phyloP scores from a whole-genome alignment of 805 yeast genomes.

The Kodamaea jinghongensis region DNA sequence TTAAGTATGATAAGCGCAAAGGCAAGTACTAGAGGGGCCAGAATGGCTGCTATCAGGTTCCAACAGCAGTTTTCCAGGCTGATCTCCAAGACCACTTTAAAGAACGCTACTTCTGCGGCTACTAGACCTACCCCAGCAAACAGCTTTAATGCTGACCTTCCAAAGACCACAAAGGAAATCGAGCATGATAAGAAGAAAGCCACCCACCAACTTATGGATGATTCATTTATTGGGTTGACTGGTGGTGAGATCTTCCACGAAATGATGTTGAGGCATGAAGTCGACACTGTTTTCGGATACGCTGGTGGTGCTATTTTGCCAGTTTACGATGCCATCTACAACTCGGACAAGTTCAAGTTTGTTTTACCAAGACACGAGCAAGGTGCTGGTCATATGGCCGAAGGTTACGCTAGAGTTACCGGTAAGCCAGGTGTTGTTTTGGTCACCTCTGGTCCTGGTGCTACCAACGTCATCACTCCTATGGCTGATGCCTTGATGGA shows the following conservation, averaged over 20 bases:
- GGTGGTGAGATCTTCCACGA: constrained; percentile 99
- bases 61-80: constrained; percentile 16
- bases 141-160: constrained; percentile 37
- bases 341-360: constrained; percentile 84
- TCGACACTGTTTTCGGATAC: constrained; percentile 94
- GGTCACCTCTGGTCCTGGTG: constrained; percentile 99
- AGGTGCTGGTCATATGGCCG: constrained; percentile 99
- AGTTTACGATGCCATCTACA: constrained; percentile 94
- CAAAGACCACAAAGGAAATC: constrained; percentile 6
- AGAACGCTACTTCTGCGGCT: constrained; percentile 21
- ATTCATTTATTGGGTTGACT: constrained; percentile 90
- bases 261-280: constrained; percentile 96
- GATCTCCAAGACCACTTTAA: constrained; percentile 29
- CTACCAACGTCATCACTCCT: constrained; percentile 97
- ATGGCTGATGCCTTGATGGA: constrained; percentile 97
- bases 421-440: constrained; percentile 98
- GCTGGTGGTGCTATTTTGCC: constrained; percentile 99
- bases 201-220: constrained; percentile 52
- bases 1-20: too few species aligned
- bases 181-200: constrained; percentile 17
- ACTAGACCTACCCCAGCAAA: constrained; percentile 48
- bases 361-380: constrained; percentile 96
- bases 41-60: too few species aligned
- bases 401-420: constrained; percentile 93
- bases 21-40: too few species aligned